Percentiles rank a stretch among this genome's conserved stretches.
phyloP scores from a whole-genome alignment of 108 stramenopile genomes.

The Ochromonas danica region DNA sequence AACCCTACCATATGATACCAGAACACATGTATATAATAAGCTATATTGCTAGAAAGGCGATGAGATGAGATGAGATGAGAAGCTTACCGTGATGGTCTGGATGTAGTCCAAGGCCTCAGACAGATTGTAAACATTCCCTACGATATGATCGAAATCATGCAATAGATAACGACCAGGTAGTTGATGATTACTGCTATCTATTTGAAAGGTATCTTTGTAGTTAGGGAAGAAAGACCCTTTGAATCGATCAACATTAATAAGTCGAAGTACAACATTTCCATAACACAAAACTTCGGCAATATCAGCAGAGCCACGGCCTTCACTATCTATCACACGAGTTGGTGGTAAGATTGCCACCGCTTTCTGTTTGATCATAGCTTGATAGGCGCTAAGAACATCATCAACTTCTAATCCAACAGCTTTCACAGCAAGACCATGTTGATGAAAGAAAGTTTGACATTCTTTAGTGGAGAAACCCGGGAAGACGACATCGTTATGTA shows the following conservation, averaged over 20 bases:
- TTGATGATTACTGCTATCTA: not conserved
- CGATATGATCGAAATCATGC: slow-evolving; percentile 21
- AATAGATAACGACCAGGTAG: not conserved
- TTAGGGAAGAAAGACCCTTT: slow-evolving; percentile 1
- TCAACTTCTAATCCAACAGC: slow-evolving; percentile 56
- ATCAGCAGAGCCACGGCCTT: slow-evolving; percentile 21
- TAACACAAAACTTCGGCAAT: slow-evolving; percentile 49
- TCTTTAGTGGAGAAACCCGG: slow-evolving; percentile 47
- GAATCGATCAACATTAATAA: slow-evolving; percentile 34
- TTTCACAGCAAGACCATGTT: slow-evolving; percentile 53
- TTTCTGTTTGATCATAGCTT: slow-evolving; percentile 40
- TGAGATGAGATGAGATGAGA: too few species aligned
- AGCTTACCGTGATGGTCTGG: slow-evolving; percentile 52
- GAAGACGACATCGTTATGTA: not conserved
- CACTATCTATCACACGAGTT: not conserved
- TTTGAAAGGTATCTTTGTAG: not conserved
- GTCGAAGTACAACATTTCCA: slow-evolving; percentile 56
- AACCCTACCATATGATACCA: too few species aligned
- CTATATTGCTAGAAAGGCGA: too few species aligned
- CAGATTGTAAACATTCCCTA: slow-evolving; percentile 58
- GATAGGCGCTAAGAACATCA: slow-evolving; percentile 48
- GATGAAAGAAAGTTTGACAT: slow-evolving; percentile 41
- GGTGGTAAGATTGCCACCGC: slow-evolving; percentile 40
- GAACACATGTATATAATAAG: too few species aligned
- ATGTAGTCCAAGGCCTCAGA: slow-evolving; percentile 52